phyloP scores from a whole-genome alignment of 129 eudicot species.

The Tagetes erecta region DNA sequence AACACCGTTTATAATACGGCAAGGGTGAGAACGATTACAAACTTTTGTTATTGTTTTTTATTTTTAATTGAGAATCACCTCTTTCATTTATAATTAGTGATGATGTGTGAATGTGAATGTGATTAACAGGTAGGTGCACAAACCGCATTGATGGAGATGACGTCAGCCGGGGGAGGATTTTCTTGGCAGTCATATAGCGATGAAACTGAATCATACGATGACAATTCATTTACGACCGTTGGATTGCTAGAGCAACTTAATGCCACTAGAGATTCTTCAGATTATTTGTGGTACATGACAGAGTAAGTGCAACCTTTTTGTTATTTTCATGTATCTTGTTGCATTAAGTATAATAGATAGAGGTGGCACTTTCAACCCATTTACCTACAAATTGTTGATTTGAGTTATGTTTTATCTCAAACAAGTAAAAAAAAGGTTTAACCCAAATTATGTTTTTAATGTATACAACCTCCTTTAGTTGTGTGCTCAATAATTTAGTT shows the following conservation, averaged over 20 bases:
- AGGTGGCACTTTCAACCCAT: background rate
- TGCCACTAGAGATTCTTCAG: constrained; percentile 81
- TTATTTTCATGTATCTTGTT: background rate
- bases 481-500: background rate
- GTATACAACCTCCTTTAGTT: background rate
- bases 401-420: background rate
- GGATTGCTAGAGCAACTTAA: constrained; percentile 80
- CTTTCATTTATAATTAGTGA: constrained; percentile 14
- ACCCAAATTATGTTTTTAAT: background rate
- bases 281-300: constrained; percentile 94
- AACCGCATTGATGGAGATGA: constrained; percentile 52
- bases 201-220: constrained; percentile 67
- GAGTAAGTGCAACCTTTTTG: constrained; percentile 52
- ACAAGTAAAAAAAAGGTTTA: background rate
- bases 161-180: constrained; percentile 50
- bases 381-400: background rate
- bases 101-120: constrained; percentile 22
- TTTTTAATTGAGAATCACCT: background rate
- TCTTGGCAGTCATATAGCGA: constrained; percentile 79
- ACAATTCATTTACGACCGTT: constrained; percentile 37
- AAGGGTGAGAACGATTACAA: constrained; percentile 43
- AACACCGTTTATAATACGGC: constrained; percentile 85
- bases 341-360: background rate
- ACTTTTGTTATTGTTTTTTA: background rate
- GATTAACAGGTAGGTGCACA: constrained; percentile 52